A percentile compares a stretch with the other conserved stretches of the same genome.
Conservation (phyloP, 768 basidiomycete genomes). For the Phylloporus sp. region DNA sequence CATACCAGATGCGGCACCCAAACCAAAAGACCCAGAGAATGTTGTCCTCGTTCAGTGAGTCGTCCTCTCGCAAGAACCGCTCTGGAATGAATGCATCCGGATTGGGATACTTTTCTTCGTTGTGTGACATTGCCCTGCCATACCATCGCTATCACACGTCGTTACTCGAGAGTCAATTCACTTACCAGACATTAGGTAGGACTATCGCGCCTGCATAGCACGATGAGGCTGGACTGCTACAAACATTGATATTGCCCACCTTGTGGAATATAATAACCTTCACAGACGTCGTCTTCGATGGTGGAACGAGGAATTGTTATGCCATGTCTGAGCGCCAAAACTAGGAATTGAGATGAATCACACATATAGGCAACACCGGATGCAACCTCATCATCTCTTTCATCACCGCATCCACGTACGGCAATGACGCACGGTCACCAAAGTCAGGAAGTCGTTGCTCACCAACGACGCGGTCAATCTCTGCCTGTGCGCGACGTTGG, state of each 20-base stretch:
- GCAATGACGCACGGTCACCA: conserved; percentile 26
- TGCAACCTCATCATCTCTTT: conserved; percentile 31
- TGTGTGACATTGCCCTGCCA: conserved; percentile 37
- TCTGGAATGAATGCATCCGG: no score
- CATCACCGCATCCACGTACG: conserved; percentile 31
- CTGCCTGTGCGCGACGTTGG: no score
- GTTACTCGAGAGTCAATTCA: no score
- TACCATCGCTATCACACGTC: not conserved
- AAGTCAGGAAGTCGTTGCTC: no score
- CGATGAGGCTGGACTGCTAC: not conserved
- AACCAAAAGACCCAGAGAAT: conserved; percentile 16
- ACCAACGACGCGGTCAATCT: no score
- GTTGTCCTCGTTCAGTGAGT: no score
- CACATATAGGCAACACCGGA: conserved; percentile 27
- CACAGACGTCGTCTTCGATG: conserved; percentile 32
- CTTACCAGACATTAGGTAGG: conserved; percentile 15
- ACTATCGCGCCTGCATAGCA: conserved; percentile 8
- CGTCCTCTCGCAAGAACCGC: no score
- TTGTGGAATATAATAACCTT: conserved; percentile 32
- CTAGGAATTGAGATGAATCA: not conserved
- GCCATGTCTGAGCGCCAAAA: not conserved
- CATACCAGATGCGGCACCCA: conserved; percentile 19
- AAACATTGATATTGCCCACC: not conserved
- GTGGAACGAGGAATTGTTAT: conserved; percentile 40
- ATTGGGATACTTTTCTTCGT: no score